Conservation (phyloP, 768 basidiomycete species). For the Kwoniella botswanensis region DNA sequence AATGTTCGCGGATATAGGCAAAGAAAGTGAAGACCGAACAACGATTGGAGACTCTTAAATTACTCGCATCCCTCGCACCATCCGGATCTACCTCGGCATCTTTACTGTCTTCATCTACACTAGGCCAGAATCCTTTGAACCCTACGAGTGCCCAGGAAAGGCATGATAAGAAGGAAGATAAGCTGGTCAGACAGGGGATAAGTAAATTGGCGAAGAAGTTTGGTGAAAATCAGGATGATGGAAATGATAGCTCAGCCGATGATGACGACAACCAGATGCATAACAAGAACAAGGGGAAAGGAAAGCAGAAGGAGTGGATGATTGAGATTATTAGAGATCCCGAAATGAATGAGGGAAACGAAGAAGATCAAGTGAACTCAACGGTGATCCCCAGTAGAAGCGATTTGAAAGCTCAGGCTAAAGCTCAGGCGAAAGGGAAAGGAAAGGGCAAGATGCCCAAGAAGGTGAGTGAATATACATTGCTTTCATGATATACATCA, state of each 20-base stretch:
- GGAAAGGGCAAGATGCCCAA: constrained; percentile 31
- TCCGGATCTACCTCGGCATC: constrained; percentile 36
- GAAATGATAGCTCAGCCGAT: constrained; percentile 34
- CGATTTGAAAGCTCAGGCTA: constrained; percentile 20
- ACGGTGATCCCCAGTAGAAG: constrained; percentile 21
- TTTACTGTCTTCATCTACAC: constrained; percentile 47
- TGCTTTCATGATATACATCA: neutral
- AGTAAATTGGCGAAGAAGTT: constrained; percentile 32
- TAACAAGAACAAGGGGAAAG: constrained; percentile 27
- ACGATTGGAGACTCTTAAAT: constrained; percentile 46
- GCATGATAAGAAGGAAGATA: constrained; percentile 46
- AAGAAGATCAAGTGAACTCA: constrained; percentile 15
- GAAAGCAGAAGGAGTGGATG: constrained; percentile 41
- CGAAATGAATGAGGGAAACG: constrained; percentile 10
- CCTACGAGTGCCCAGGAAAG: constrained; percentile 52
- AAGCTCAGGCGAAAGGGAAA: constrained; percentile 19
- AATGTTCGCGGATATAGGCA: constrained; percentile 27
- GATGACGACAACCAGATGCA: constrained; percentile 45
- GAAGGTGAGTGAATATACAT: constrained; percentile 26
- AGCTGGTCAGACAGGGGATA: constrained; percentile 52
- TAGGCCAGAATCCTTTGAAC: constrained; percentile 52
- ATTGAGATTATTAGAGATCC: constrained; percentile 31
- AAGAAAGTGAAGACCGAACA: constrained; percentile 57
- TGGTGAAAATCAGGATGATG: constrained; percentile 26
- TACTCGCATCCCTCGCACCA: constrained; percentile 48